Base-by-base conservation (phyloP, 371 early-diverging fungal species). In the Apophysomyces trapeziformis region DNA sequence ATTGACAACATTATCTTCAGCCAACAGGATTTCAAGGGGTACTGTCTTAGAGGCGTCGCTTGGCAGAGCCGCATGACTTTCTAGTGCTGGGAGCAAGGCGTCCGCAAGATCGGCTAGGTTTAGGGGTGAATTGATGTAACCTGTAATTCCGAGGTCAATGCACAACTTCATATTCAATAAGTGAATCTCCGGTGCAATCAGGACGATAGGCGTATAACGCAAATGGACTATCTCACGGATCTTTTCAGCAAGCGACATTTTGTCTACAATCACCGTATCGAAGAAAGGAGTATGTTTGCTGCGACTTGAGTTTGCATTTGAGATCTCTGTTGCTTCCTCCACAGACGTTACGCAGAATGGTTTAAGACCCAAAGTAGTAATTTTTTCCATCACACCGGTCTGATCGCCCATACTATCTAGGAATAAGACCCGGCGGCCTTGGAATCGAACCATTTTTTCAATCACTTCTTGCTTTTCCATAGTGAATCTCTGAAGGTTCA, bases 1-100 rank as follows among this genome's bases (percentile, higher is more conserved):
- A 71, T 93, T 93, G 60, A 93, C 90, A 38, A 88, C 77, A 63
- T 93, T 92, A 68, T 92, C 94, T 72, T 92, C 94, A 8, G 92
- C 93, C 38, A 93, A 71, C 37, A 93, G 71, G 60, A 93, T 90
- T 43, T 87, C 76, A 59, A 92, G 70, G 1, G 87, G 87, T 13
- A 74, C 72, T 8, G 78, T 76, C 57, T 78, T 76, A 18, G 67
- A 61, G 18, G 87, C 74, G 57, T 87, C 86, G 32, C 77, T 79
- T 8, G 88, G 84, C 45, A 88, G 60, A 1, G 85, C 76, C 35
- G 85, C 86, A 63, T 87, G 79, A 8, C 83, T 85, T 71, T 89
- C 90, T 38, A 91, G 76, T 4, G 90, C 90, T 9, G 90, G 87
- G 57, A 85, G 64, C 6, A 91, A 74, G 11, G 88, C 89, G 57